Conservation (phyloP, 495 filamentous ascomycete genomes). For the Lepidopterella palustris region DNA sequence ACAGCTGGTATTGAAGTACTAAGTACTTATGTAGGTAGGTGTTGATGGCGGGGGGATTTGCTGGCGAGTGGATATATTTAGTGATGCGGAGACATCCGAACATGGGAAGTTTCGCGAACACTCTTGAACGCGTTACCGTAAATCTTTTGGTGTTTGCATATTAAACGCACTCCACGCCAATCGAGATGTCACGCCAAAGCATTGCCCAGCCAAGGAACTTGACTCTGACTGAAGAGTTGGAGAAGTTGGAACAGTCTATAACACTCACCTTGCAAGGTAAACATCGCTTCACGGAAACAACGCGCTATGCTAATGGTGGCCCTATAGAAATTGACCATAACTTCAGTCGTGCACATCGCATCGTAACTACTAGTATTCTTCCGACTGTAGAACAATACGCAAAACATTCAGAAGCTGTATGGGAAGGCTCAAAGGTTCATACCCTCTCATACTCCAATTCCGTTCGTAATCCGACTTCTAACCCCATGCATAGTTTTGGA, state of each 20-base stretch:
- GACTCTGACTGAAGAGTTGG: slow-evolving; percentile 86
- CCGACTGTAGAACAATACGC: slow-evolving; percentile 95
- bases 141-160: no score
- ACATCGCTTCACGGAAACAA: slow-evolving; percentile 6
- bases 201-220: slow-evolving; percentile 56
- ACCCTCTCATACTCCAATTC: background rate
- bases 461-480: background rate
- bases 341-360: slow-evolving; percentile 92
- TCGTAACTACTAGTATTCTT: slow-evolving; percentile 88
- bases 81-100: no score
- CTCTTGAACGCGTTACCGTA: no score
- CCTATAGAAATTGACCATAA: slow-evolving; percentile 89
- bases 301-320: slow-evolving; percentile 8
- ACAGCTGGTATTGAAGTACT: background rate
- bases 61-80: no score
- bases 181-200: slow-evolving; percentile 47
- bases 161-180: no score
- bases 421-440: slow-evolving; percentile 87
- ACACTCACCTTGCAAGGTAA: slow-evolving; percentile 90
- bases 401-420: slow-evolving; percentile 86
- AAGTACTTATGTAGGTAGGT: no score
- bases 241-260: slow-evolving; percentile 94
- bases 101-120: no score
- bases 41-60: no score
- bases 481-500: slow-evolving; percentile 67